A percentile compares a stretch with the other conserved stretches of the same genome.
phyloP scores from a whole-genome alignment of 805 yeast genomes.

The Hanseniaspora taiwanica region DNA sequence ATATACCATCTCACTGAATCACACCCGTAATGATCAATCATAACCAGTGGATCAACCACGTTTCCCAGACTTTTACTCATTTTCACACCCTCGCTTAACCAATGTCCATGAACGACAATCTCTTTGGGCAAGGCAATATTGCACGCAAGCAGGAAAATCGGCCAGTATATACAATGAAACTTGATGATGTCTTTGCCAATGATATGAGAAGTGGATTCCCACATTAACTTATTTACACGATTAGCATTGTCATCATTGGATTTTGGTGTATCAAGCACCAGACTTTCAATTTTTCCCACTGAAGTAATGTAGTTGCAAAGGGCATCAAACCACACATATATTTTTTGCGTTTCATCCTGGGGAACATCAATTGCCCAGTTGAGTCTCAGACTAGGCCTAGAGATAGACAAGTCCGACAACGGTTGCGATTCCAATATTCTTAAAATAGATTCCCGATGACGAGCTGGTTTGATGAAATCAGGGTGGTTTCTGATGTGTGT shows the following conservation, averaged over 20 bases:
- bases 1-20: slow-evolving; percentile 67
- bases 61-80: slow-evolving; percentile 92
- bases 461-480: slow-evolving; percentile 51
- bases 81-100: slow-evolving; percentile 80
- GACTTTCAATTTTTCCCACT: slow-evolving; percentile 38
- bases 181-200: slow-evolving; percentile 85
- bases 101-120: slow-evolving; percentile 84
- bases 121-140: slow-evolving; percentile 55
- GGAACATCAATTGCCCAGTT: slow-evolving; percentile 92
- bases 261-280: slow-evolving; percentile 10
- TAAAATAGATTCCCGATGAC: slow-evolving; percentile 40
- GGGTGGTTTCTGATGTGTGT: slow-evolving; percentile 35
- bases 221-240: slow-evolving; percentile 6
- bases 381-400: slow-evolving; percentile 67
- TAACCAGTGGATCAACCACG: slow-evolving; percentile 80
- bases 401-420: slow-evolving; percentile 66
- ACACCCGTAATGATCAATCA: slow-evolving; percentile 49
- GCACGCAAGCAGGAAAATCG: slow-evolving; percentile 78
- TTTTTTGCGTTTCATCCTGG: slow-evolving; percentile 55
- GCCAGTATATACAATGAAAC: slow-evolving; percentile 93
- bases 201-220: slow-evolving; percentile 48
- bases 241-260: not conserved
- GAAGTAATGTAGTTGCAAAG: slow-evolving; percentile 72
- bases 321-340: slow-evolving; percentile 97
- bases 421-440: slow-evolving; percentile 37